phyloP scores from a whole-genome alignment of 192 early-diverging fungal genomes.

The Polychytrium aggregatum region DNA sequence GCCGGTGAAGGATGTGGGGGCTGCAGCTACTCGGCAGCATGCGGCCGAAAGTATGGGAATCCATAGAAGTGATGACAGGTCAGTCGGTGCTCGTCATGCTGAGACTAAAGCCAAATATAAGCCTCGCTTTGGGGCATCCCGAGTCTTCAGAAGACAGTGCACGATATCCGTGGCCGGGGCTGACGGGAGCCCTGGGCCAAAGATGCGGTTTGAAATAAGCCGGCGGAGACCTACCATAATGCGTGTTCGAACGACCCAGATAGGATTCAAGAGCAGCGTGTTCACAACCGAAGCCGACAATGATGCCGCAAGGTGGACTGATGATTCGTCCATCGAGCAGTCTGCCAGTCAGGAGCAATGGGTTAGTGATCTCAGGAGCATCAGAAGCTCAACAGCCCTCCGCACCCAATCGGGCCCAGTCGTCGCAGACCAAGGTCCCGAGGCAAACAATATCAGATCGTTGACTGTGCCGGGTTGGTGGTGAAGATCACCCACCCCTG shows the following conservation, averaged over 20 bases:
- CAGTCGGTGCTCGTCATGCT: constrained; percentile 3
- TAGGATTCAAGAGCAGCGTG: constrained; percentile 71
- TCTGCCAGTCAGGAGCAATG: constrained; percentile 1
- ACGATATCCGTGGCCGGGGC: background rate
- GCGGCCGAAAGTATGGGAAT: background rate
- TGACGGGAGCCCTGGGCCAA: background rate
- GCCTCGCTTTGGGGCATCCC: background rate
- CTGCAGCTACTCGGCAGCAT: constrained; percentile 18
- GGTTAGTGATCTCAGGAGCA: background rate
- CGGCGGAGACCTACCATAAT: constrained; percentile 54
- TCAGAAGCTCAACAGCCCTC: background rate
- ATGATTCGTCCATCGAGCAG: background rate
- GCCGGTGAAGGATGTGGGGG: constrained; percentile 47
- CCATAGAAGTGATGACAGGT: background rate
- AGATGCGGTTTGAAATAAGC: background rate
- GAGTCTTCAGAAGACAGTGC: background rate
- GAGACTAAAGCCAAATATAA: background rate
- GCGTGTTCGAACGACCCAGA: constrained; percentile 87
- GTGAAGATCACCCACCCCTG: no score
- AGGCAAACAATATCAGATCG: no score
- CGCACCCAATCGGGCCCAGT: background rate
- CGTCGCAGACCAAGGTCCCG: background rate
- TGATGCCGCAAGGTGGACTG: constrained; percentile 54
- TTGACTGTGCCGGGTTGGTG: no score
- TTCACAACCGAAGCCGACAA: constrained; percentile 71